phyloP scores from a whole-genome alignment of 495 filamentous ascomycete species.

The Neurospora sp. region DNA sequence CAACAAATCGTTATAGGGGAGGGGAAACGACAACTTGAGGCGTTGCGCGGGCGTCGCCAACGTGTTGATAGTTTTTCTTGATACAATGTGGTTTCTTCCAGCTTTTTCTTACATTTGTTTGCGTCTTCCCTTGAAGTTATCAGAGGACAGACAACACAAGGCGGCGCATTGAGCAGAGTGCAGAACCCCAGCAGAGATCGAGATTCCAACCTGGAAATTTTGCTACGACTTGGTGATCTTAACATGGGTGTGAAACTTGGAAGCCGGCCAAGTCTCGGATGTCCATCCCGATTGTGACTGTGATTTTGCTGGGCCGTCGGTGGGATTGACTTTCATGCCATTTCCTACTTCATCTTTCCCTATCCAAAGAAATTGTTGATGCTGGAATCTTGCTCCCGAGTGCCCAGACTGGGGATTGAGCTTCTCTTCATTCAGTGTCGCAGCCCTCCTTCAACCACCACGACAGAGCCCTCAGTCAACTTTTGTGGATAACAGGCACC shows the following conservation, averaged over 20 bases:
- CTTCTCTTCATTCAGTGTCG: background rate
- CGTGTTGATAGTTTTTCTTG: background rate
- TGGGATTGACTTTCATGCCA: background rate
- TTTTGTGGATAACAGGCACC: too few species aligned
- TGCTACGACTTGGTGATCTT: background rate
- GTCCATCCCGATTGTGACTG: background rate
- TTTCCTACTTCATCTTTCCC: background rate
- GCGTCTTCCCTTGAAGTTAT: background rate
- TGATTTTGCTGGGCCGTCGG: background rate
- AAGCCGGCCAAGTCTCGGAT: background rate
- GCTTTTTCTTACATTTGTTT: too few species aligned
- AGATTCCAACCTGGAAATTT: background rate
- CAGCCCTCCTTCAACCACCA: too few species aligned
- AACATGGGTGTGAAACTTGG: background rate
- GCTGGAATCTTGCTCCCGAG: background rate
- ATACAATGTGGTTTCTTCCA: background rate
- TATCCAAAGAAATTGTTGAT: background rate
- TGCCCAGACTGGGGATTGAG: background rate
- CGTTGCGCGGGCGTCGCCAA: background rate
- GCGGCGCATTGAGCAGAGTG: background rate
- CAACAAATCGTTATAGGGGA: background rate
- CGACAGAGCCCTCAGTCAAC: too few species aligned
- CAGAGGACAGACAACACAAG: background rate
- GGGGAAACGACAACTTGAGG: background rate
- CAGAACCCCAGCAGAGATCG: background rate